Percentiles rank a stretch among this genome's conserved stretches.
phyloP scores from a whole-genome alignment of 495 filamentous ascomycete genomes.

The Massariosphaeria phaeospora region DNA sequence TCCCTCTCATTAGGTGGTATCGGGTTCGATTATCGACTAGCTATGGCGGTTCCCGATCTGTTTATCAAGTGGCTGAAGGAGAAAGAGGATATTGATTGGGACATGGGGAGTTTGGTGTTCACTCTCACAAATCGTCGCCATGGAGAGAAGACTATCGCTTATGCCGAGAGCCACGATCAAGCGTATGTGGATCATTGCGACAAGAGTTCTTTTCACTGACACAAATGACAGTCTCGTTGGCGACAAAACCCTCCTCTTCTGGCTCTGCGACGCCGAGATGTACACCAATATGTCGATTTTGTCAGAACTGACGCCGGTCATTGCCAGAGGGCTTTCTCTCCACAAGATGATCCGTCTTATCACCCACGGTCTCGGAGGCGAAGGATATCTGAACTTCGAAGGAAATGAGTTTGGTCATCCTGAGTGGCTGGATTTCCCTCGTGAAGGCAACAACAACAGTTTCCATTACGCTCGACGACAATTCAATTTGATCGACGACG shows the following conservation, averaged over 20 bases:
- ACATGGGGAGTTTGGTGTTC: slow-evolving; percentile 76
- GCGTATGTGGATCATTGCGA: no score
- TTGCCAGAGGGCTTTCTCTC: slow-evolving; percentile 82
- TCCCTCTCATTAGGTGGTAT: slow-evolving; percentile 80
- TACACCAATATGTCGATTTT: slow-evolving; percentile 96
- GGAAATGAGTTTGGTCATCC: slow-evolving; percentile 99
- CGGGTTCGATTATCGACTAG: slow-evolving; percentile 95
- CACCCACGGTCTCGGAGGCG: slow-evolving; percentile 90
- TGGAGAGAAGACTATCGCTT: slow-evolving; percentile 98
- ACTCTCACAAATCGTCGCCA: slow-evolving; percentile 89
- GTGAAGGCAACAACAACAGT: slow-evolving; percentile 88
- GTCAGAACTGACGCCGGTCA: slow-evolving; percentile 77
- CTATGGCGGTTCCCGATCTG: slow-evolving; percentile 97
- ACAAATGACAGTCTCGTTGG: slow-evolving; percentile 85
- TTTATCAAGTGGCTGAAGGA: slow-evolving; percentile 99
- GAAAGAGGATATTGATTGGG: slow-evolving; percentile 86
- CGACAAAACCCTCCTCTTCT: slow-evolving; percentile 94
- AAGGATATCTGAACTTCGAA: slow-evolving; percentile 97
- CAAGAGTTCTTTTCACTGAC: no score
- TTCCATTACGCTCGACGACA: slow-evolving; percentile 97
- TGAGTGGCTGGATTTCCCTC: slow-evolving; percentile 98
- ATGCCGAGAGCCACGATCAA: slow-evolving; percentile 95
- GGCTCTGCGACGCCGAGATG: slow-evolving; percentile 94
- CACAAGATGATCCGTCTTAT: slow-evolving; percentile 97
- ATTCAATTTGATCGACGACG: slow-evolving; percentile 86